A percentile compares a stretch with the other conserved stretches of the same genome.
Conservation (phyloP, 345 rosid species). For the Arabidopsis arenosa region DNA sequence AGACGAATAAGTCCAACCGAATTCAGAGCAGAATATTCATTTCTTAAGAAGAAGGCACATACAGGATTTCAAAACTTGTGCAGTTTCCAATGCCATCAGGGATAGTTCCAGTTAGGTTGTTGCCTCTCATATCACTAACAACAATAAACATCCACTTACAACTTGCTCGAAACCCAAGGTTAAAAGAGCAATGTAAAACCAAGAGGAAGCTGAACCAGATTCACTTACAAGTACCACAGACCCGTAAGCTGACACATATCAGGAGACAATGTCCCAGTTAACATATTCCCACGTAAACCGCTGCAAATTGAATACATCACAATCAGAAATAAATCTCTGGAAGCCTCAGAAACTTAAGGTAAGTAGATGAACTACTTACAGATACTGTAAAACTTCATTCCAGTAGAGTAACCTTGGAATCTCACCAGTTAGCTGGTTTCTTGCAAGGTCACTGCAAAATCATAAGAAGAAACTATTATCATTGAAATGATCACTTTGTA, state of each 20-base stretch:
- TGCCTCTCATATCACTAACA: conserved; percentile 90
- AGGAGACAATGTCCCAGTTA: conserved; percentile 80
- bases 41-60: conserved; percentile 40
- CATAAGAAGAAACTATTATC: background rate
- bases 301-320: conserved; percentile 43
- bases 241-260: conserved; percentile 97
- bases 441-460: conserved; percentile 76
- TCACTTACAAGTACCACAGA: conserved; percentile 94
- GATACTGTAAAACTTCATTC: conserved; percentile 96
- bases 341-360: background rate
- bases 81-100: conserved; percentile 94
- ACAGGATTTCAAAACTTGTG: conserved; percentile 95
- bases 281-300: conserved; percentile 79
- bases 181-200: background rate
- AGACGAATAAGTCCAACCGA: background rate
- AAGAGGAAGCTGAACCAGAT: background rate
- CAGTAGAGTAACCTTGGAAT: conserved; percentile 90
- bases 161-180: background rate
- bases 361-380: conserved; percentile 63
- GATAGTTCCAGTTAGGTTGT: conserved; percentile 76
- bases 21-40: no score
- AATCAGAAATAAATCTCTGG: background rate
- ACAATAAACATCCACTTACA: background rate
- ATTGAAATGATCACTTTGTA: background rate
- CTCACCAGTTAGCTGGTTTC: conserved; percentile 82